Base-by-base conservation (phyloP, 768 basidiomycete species). In the Suillus placidus region DNA sequence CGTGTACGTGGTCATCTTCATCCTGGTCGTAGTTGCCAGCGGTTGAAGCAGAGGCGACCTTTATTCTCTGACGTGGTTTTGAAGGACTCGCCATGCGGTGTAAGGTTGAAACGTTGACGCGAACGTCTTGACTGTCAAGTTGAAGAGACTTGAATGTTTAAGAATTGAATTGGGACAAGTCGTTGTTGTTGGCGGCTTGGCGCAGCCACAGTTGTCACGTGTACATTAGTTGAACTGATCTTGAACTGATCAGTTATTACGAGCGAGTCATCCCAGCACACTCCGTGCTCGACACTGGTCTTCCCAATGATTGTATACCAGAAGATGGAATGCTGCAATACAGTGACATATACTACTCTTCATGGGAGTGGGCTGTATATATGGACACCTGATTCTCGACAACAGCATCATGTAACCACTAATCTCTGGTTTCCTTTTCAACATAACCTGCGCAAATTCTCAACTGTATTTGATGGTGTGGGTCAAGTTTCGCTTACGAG, bases 1-100 rank as follows among this genome's bases (percentile, higher is more conserved):
- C 81, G 34, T 79, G 79, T 54, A 81, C 79, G 72, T 85, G 85
- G 69, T 87, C 85, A 67, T 87, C 85, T 67, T 85, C 83, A 37
- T 81, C 79, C 60, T 76, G 73, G 61, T 79, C 79, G 47, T 75
- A 73, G 58, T 71, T 71, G 3, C 70, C 75, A 14, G 63, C 43
- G 42, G 71, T 67, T 47, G 73, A 18, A 61, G 73, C 64, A 49
- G 42, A 16, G 5, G 69, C 66, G 0, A 69, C 61, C 62, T 51
- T 4, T 55, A 70, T 77, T 70, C 76, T 70, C 51, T 78, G 74
- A 58, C 76, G 76, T 60, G 77, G 64, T 74, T 67, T 78, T 42
- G 68, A 67, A 47, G 74, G 71, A 66, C 77, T 77, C 71, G 77
- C 69, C 76, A 77, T 78, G 70, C 68, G 64, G 70, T 58, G 16